Evolutionary conservation across 495 filamentous ascomycete species (phyloP).

Genomic region (Echria macrotheca): DNA sequence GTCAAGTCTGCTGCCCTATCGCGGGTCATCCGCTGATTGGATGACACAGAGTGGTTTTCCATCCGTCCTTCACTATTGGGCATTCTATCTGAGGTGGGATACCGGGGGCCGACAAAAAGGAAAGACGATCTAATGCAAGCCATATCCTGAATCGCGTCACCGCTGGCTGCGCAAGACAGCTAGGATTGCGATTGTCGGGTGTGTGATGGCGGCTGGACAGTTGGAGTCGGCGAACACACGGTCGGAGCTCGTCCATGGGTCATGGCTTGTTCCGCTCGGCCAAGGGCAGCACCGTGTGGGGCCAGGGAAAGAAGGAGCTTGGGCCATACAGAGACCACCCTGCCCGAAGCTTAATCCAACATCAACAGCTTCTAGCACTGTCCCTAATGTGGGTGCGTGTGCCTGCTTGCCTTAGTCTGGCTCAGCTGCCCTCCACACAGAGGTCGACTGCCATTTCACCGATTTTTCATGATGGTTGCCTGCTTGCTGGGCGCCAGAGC

Average conservation of each 20-base stretch:
- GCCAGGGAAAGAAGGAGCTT: conserved; percentile 3
- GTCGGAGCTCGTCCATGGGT: background rate
- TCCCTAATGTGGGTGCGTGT: background rate
- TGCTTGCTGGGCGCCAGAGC: too few species aligned
- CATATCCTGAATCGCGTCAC: background rate
- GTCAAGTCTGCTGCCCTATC: too few species aligned
- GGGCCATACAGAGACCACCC: too few species aligned
- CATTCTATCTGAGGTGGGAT: too few species aligned
- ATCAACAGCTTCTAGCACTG: conserved; percentile 3
- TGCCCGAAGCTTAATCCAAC: conserved; percentile 9
- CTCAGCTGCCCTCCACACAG: background rate
- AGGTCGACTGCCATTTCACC: too few species aligned
- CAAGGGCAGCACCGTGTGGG: too few species aligned
- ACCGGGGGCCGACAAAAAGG: background rate
- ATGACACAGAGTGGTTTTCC: too few species aligned
- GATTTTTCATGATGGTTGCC: too few species aligned
- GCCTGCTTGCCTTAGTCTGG: background rate
- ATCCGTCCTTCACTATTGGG: too few species aligned
- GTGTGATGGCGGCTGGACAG: background rate
- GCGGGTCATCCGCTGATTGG: too few species aligned
- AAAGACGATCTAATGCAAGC: background rate
- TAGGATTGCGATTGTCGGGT: background rate
- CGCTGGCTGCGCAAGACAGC: background rate
- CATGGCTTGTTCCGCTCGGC: too few species aligned
- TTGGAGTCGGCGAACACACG: background rate